Conservation (phyloP, 2,329 filamentous ascomycete species). For the Lasiodiplodia hormozganensis region DNA sequence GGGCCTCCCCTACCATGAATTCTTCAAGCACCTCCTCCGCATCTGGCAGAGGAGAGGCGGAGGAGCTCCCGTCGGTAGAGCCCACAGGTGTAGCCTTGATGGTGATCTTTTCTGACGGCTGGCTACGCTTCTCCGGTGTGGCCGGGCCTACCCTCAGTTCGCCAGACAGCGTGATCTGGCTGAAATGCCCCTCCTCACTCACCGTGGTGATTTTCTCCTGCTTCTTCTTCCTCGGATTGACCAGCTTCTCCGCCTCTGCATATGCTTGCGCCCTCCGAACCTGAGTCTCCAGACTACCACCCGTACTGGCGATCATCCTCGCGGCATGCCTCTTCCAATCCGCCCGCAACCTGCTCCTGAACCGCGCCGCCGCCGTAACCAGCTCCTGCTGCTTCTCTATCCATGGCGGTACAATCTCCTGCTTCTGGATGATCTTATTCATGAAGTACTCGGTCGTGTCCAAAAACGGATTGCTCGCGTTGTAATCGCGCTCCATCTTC, state of each 20-base stretch:
- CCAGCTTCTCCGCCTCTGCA: slow-evolving; percentile 73
- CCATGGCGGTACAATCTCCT: slow-evolving; percentile 96
- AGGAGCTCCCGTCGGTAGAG: slow-evolving; percentile 15
- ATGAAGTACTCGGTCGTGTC: slow-evolving; percentile 98
- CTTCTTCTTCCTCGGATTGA: slow-evolving; percentile 60
- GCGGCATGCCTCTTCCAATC: slow-evolving; percentile 89
- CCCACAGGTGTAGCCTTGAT: slow-evolving; percentile 45
- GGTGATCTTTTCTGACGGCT: slow-evolving; percentile 40
- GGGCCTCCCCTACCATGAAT: neutral
- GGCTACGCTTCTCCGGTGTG: slow-evolving; percentile 19
- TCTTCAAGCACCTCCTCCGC: neutral
- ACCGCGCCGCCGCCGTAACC: slow-evolving; percentile 69
- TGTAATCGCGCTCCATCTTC: slow-evolving; percentile 79
- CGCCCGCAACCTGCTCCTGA: slow-evolving; percentile 75
- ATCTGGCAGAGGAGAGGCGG: slow-evolving; percentile 34
- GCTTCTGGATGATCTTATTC: slow-evolving; percentile 97
- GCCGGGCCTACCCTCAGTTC: slow-evolving; percentile 46
- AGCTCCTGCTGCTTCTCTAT: slow-evolving; percentile 98
- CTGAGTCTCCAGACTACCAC: slow-evolving; percentile 77
- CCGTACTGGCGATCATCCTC: slow-evolving; percentile 76
- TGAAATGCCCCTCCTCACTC: slow-evolving; percentile 53
- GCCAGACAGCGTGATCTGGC: slow-evolving; percentile 55
- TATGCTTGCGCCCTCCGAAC: slow-evolving; percentile 74
- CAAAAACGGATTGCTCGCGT: slow-evolving; percentile 85
- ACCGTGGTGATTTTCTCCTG: slow-evolving; percentile 55